Percentiles rank a stretch among this genome's conserved stretches.
Evolutionary conservation across 305 asterid genomes (phyloP).

Genomic region (Striga hermonthica): DNA sequence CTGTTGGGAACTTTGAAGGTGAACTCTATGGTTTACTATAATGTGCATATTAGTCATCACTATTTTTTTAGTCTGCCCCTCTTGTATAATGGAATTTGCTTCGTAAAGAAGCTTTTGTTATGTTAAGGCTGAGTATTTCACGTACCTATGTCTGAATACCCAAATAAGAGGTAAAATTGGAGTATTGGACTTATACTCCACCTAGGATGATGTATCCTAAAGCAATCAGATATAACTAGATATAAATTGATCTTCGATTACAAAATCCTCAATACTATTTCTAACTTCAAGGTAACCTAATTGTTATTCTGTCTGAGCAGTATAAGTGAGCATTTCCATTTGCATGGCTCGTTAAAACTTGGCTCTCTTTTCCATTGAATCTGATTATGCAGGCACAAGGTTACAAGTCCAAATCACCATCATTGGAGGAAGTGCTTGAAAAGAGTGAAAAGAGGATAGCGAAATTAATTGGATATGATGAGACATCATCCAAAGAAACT

Average conservation of each 20-base stretch:
- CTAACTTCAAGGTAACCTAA: not conserved
- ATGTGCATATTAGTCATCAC: slow-evolving; percentile 2
- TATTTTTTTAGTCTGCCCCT: not conserved
- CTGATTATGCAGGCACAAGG: slow-evolving; percentile 63
- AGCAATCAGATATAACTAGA: not conserved
- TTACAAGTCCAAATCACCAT: slow-evolving; percentile 49
- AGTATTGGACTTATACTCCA: not conserved
- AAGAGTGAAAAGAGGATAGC: slow-evolving; percentile 49
- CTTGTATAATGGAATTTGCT: slow-evolving; percentile 15
- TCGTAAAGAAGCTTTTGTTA: too few species aligned
- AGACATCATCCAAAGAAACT: slow-evolving; percentile 39
- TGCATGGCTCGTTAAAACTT: not conserved
- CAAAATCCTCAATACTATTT: not conserved
- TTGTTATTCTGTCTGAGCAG: slow-evolving; percentile 5
- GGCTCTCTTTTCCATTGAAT: slow-evolving; percentile 19
- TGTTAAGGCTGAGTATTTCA: too few species aligned
- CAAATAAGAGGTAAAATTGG: too few species aligned
- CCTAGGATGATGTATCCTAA: slow-evolving; percentile 6
- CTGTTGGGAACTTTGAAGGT: slow-evolving; percentile 63
- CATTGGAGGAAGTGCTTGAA: slow-evolving; percentile 64
- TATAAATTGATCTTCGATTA: not conserved
- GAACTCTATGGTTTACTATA: slow-evolving; percentile 15
- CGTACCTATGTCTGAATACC: too few species aligned
- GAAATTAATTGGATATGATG: slow-evolving; percentile 78
- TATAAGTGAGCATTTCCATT: not conserved